Base-by-base conservation (phyloP, 2,329 filamentous ascomycete genomes). In the Ambrosiella xylebori region DNA sequence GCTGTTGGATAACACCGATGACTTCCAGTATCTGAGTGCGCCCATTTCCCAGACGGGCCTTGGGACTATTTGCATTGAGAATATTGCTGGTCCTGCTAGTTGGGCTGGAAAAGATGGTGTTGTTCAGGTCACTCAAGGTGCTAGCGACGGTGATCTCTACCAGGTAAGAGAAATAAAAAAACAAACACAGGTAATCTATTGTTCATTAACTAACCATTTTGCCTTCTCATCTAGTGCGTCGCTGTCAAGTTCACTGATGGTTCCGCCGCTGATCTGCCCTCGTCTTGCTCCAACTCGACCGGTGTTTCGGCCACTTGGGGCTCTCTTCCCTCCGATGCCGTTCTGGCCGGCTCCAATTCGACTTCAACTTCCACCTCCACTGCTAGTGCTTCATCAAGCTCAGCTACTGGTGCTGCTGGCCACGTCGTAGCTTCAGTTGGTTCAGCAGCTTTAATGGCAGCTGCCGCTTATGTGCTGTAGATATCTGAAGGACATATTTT, bases 91-190 rank as follows among this genome's bases (percentile, higher is more conserved):
- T 0, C 77, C 78, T 0, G 66, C 69, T 35, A 70, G 68, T n/a
- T 80, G 72, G 64, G 73, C 71, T 1, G 80, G 79, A 41, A 70
- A 76, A 65, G 75, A 75, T 66, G 80, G 78, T 15, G 68, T 82
- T 13, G 64, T 84, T 3, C 68, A 74, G 49, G 67, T 82, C 37
- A 74, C 77, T 0, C 73, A 71, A 19, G 70, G 75, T 17, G 78
- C 74, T 0, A 68, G 73, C 0, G 80, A 84, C 61, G 80, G 80
- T 2, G 61, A 77, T 13, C 67, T 82, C 5, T 82, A 74, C 64
- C 75, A 79, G 71, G 79, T 81, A 66, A 57, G 70, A 17, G 17
- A 11, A 37, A 11, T 11, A 2, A 13, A 47, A 17, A 47, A 47
- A n/a, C n/a, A 47, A 8, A 15, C 7, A 51, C 11, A 13, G 2